Conservation (phyloP, 805 yeast genomes). For the Starmerella kuoi region DNA sequence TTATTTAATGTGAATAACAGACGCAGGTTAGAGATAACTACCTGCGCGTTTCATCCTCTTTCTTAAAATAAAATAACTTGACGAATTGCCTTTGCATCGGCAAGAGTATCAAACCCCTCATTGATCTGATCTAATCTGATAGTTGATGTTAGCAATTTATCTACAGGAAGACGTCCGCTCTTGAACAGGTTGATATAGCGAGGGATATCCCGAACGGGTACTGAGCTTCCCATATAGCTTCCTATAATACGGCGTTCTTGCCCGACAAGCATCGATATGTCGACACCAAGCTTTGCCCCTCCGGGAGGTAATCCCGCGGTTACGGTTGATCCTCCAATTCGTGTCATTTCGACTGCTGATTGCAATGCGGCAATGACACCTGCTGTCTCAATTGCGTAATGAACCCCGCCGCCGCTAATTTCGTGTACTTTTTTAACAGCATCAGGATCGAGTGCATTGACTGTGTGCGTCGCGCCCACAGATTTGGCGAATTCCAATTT, state of each 20-base stretch:
- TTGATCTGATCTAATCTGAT: slow-evolving; percentile 69
- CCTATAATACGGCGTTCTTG: slow-evolving; percentile 95
- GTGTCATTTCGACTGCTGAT: slow-evolving; percentile 88
- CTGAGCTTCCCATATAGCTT: slow-evolving; percentile 96
- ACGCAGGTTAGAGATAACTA: too few species aligned
- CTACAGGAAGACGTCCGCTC: slow-evolving; percentile 71
- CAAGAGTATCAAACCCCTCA: slow-evolving; percentile 86
- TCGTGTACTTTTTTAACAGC: slow-evolving; percentile 66
- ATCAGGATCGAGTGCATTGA: slow-evolving; percentile 68
- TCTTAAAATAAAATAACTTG: slow-evolving; percentile 42
- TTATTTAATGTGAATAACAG: too few species aligned
- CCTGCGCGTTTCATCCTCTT: too few species aligned
- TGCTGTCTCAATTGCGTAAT: slow-evolving; percentile 92
- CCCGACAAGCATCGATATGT: slow-evolving; percentile 97
- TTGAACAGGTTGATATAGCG: slow-evolving; percentile 76
- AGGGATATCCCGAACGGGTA: slow-evolving; percentile 89
- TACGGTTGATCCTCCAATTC: slow-evolving; percentile 90
- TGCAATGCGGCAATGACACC: slow-evolving; percentile 94
- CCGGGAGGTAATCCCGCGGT: slow-evolving; percentile 98
- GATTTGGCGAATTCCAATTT: slow-evolving; percentile 75
- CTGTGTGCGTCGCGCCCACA: slow-evolving; percentile 90
- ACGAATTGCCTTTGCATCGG: slow-evolving; percentile 82
- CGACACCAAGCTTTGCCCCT: slow-evolving; percentile 70
- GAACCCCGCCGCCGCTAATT: slow-evolving; percentile 92
- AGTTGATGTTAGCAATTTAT: slow-evolving; percentile 86